Evolutionary conservation across 345 rosid genomes (phyloP).

Genomic region (thale cress (Arabidopsis thaliana)): TAIR10.1 NC_003071.7:10443001-10443500

Average conservation of each 20-base stretch:
- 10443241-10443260: neutral
- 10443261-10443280: neutral
- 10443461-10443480: constrained; percentile 12
- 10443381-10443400: constrained; percentile 28
- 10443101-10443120: no score
- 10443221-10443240: neutral
- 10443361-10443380: constrained; percentile 10
- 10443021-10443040: no score
- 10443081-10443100: no score
- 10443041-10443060: neutral
- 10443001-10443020: neutral
- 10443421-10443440: constrained; percentile 17
- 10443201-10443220: no score
- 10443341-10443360: constrained; percentile 2
- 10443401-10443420: constrained; percentile 30
- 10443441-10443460: neutral
- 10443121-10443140: no score
- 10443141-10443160: no score
- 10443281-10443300: neutral
- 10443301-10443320: neutral
- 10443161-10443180: no score
- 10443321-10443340: neutral
- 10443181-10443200: no score
- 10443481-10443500: neutral
- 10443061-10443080: no score